Base-by-base conservation (phyloP, 1,139 yeast genomes). In the Lodderomyces metapsilosis region DNA sequence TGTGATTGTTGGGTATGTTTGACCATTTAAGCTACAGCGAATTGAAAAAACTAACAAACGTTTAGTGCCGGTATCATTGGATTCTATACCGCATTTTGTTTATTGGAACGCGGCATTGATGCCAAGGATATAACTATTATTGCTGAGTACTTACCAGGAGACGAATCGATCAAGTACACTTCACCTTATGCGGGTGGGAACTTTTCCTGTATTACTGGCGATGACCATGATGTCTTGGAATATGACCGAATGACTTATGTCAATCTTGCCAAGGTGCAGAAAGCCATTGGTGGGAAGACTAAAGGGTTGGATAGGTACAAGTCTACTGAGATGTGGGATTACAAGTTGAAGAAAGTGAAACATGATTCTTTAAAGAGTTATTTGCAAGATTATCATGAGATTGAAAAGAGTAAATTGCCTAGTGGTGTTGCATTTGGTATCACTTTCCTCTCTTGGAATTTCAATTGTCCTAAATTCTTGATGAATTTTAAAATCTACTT, bases 131-230 rank as follows among this genome's bases (percentile, higher is more conserved):
- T 84, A 47, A 70, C 79, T 3, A 72, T 84, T 6, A 52, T 82
- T 16, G 91, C 86, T 2, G 77, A 82, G 52, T 74, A 70, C 49
- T 58, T 82, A 38, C 92, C 94, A 2, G 94, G 92, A 4, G 94
- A 86, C 54, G 82, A 77, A 50, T 78, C 87, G 3, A 74, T 76
- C 46, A 68, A 76, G 40, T 86, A 81, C 57, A 82, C 94, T 2
- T 82, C 89, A 1, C 94, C 94, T 1, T 83, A 84, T 74, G 91
- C 91, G 1, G 88, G 88, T n/a, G 88, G 85, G 2, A 78, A 80
- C 58, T 81, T 82, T 54, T 79, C 86, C 3, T 77, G 84, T 53
- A 81, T 83, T 42, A 74, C 86, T 0, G 84, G 81, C 1, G 71
- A 73, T 47, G 84, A 78, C 49, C 66, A 69, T 2, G 71, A 65